phyloP scores from a whole-genome alignment of 140 eudicot species.

The Senecio squalidus region DNA sequence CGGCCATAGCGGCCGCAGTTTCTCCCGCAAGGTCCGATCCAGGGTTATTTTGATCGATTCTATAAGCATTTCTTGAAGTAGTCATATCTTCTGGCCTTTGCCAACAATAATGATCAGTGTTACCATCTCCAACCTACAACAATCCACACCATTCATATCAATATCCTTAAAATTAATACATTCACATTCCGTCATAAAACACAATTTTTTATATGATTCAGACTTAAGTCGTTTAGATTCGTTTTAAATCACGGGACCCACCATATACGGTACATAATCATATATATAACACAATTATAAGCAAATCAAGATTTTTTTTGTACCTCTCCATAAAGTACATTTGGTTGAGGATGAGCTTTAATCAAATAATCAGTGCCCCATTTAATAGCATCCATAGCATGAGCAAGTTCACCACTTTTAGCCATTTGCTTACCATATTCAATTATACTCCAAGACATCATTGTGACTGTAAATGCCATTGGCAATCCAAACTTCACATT shows the following conservation, averaged over 20 bases:
- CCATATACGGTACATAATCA: no score
- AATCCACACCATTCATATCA: constrained; percentile 4
- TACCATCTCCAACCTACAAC: constrained; percentile 88
- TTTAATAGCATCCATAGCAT: constrained; percentile 84
- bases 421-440: constrained; percentile 84
- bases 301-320: constrained; percentile 2
- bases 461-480: constrained; percentile 94
- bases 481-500: constrained; percentile 97
- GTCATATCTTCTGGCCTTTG: constrained; percentile 99
- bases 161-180: not conserved
- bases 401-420: constrained; percentile 64
- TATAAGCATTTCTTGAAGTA: constrained; percentile 78
- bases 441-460: constrained; percentile 95
- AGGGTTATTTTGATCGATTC: constrained; percentile 70
- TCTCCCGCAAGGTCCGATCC: constrained; percentile 99
- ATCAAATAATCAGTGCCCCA: constrained; percentile 99
- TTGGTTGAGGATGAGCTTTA: constrained; percentile 89
- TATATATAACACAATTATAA: not conserved
- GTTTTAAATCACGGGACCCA: no score
- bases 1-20: constrained; percentile 99
- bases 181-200: not conserved
- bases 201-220: no score
- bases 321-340: constrained; percentile 98
- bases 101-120: constrained; percentile 97
- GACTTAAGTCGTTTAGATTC: no score